Base-by-base conservation (phyloP, 805 yeast species). In the Wickerhamomyces alni region DNA sequence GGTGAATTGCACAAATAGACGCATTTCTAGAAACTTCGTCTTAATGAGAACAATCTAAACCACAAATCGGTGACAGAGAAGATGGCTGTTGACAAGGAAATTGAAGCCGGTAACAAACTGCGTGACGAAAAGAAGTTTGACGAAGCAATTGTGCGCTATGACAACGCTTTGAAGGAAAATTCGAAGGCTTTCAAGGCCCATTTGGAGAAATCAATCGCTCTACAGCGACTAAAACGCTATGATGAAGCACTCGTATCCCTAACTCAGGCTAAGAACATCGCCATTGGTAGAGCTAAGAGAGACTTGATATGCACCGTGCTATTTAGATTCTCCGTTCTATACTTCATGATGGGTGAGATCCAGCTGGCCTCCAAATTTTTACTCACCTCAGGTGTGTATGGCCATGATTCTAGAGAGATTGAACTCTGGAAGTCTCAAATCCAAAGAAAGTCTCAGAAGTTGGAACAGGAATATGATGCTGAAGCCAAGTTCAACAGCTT, bases 131-230 rank as follows among this genome's bases (percentile, higher is more conserved):
- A 65, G 18, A 65, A 72, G 30, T 64, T 56, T 33, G 62, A 60
- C 3, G 58, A 61, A n/a, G 80, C 83, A 1, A 52, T 72, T 13
- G 49, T 49, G 1, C 36, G 51, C 6, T 64, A 62, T 36, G 48
- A 66, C 9, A 40, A 54, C 2, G 77, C 72, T 0, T 45, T 77
- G 12, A 47, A 49, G 8, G 69, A 69, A 35, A 62, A 67, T 37
- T 67, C 74, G 2, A 48, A 48, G 7, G 70, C 82, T 0, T 67
- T 70, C 44, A 63, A 62, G 36, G 71, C 80, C 0, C 61, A 64
- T 26, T 35, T 69, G 9, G 64, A 74, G 36, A 54, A 77, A 41
- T 61, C 79, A 4, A 68, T 63, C 22, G 69, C 72, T 1, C 59
- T 67, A 44, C 67, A 69, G 43, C 67, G 73, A 46, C 46, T 63